Evolutionary conservation across 2,329 filamentous ascomycete species (phyloP).

Genomic region (Thielaviopsis cerberus): DNA sequence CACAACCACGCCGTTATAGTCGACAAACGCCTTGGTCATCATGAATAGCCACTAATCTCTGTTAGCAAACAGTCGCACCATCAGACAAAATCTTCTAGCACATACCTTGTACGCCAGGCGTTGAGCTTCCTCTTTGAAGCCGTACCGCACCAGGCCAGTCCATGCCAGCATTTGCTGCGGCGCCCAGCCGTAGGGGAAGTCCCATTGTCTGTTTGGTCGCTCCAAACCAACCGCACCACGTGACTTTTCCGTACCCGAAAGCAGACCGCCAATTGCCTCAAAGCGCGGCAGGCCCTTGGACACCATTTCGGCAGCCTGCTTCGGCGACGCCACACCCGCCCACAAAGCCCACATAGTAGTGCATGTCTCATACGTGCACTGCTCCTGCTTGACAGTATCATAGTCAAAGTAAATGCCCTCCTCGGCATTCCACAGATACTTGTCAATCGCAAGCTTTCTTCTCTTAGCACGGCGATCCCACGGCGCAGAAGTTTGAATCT

Average conservation of each 20-base stretch:
- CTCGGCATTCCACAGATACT: conserved; percentile 81
- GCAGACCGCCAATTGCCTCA: conserved; percentile 69
- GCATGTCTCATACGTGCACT: conserved; percentile 69
- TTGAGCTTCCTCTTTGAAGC: conserved; percentile 78
- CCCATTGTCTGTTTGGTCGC: conserved; percentile 91
- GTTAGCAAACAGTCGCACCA: background rate
- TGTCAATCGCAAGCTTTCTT: conserved; percentile 72
- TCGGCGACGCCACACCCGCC: conserved; percentile 72
- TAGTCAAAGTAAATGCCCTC: conserved; percentile 98
- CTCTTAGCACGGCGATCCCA: conserved; percentile 83
- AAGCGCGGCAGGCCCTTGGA: conserved; percentile 67
- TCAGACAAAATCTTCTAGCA: background rate
- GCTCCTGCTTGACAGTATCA: conserved; percentile 63
- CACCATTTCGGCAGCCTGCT: conserved; percentile 72
- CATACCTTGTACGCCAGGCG: conserved; percentile 59
- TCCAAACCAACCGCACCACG: conserved; percentile 62
- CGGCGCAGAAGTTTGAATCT: conserved; percentile 61
- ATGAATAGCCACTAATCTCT: conserved; percentile 64
- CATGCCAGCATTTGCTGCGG: conserved; percentile 97
- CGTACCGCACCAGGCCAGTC: conserved; percentile 80
- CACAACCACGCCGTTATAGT: conserved; percentile 94
- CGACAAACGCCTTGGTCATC: conserved; percentile 95
- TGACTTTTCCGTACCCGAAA: conserved; percentile 78
- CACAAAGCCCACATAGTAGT: conserved; percentile 97
- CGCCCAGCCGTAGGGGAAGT: conserved; percentile 95